phyloP scores from a whole-genome alignment of 306 rosid species.

The Potentilla sterilis region DNA sequence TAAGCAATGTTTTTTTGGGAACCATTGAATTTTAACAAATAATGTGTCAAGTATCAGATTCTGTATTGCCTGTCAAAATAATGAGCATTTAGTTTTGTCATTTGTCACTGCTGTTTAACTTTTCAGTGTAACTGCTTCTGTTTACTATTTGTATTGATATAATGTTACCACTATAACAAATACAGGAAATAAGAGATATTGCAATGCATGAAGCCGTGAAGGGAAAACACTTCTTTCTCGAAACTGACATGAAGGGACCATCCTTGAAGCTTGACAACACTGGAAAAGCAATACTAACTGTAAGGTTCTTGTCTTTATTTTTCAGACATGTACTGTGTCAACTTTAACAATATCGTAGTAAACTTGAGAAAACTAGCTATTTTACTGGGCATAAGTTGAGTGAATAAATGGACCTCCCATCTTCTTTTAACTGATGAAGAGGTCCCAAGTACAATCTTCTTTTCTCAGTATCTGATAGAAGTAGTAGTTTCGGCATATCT shows the following conservation, averaged over 20 bases:
- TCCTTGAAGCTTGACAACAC: constrained; percentile 82
- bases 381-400: not conserved
- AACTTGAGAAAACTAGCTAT: not conserved
- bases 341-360: not conserved
- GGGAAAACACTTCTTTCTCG: constrained; percentile 85
- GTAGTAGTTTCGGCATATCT: not conserved
- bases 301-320: constrained; percentile 29
- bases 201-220: constrained; percentile 63
- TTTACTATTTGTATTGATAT: constrained; percentile 12
- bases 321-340: not conserved
- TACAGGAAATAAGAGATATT: constrained; percentile 86
- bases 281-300: constrained; percentile 87
- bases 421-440: not conserved
- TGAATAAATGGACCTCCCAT: not conserved
- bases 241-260: constrained; percentile 79
- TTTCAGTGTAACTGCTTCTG: constrained; percentile 7
- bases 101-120: constrained; percentile 3
- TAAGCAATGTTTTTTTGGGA: not conserved
- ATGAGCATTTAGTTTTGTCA: not conserved
- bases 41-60: not conserved
- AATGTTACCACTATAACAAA: not conserved
- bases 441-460: not conserved
- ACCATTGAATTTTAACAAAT: not conserved
- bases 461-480: not conserved
- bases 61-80: not conserved